Evolutionary conservation across 495 filamentous ascomycete species (phyloP).

Genomic region (Penicillium malachiteum): DNA sequence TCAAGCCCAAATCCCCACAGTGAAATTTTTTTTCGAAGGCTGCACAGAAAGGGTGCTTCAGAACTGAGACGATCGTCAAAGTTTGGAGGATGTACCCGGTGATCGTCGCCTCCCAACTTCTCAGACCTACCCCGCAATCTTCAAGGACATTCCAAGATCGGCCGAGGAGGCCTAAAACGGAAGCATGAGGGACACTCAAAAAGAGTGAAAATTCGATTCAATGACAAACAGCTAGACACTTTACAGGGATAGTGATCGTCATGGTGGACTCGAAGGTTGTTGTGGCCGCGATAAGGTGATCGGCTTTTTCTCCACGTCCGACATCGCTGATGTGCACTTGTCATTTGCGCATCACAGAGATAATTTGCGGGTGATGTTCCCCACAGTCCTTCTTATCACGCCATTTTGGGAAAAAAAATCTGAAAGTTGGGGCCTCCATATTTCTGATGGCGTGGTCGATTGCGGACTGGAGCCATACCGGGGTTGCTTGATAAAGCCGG

Average conservation of each 20-base stretch:
- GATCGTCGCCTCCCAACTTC: conserved; percentile 3
- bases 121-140: conserved; percentile 9
- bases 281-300: neutral
- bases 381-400: neutral
- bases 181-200: too few species aligned
- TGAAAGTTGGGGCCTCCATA: neutral
- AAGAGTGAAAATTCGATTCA: neutral
- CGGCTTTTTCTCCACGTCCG: conserved; percentile 8
- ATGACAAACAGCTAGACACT: neutral
- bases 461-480: neutral
- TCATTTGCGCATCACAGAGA: neutral
- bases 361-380: neutral
- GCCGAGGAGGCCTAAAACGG: neutral
- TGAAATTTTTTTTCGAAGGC: neutral
- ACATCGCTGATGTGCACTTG: conserved; percentile 7
- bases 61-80: conserved; percentile 8
- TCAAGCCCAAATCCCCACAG: neutral
- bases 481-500: neutral
- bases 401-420: neutral
- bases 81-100: conserved; percentile 11
- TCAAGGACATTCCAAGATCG: conserved; percentile 1
- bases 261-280: neutral
- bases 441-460: neutral
- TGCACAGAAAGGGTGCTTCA: neutral
- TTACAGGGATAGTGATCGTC: conserved; percentile 1